phyloP scores from a whole-genome alignment of 2,329 filamentous ascomycete genomes.

The Aspergillus ibericus region DNA sequence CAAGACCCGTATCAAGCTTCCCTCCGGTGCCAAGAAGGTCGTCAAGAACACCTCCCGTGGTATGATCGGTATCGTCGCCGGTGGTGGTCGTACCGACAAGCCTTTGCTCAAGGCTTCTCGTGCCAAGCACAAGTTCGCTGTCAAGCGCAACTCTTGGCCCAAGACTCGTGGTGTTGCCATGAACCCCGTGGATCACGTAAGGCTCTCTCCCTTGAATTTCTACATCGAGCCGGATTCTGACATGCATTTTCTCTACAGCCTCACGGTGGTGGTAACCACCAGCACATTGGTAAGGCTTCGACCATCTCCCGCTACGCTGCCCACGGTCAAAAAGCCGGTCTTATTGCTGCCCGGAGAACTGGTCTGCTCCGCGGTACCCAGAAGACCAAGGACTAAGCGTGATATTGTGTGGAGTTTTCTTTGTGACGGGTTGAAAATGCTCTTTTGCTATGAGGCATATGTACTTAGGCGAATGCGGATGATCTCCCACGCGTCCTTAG shows the following conservation, averaged over 20 bases:
- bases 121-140: slow-evolving; percentile 99
- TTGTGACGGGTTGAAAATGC: slow-evolving; percentile 45
- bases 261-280: slow-evolving; percentile 99
- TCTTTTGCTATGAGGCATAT: slow-evolving; percentile 44
- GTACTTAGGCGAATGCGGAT: slow-evolving; percentile 44
- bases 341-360: slow-evolving; percentile 98
- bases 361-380: slow-evolving; percentile 99
- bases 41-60: slow-evolving; percentile 87
- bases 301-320: slow-evolving; percentile 98
- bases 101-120: slow-evolving; percentile 98
- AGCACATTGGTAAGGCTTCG: slow-evolving; percentile 99
- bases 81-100: slow-evolving; percentile 99
- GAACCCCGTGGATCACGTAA: slow-evolving; percentile 97
- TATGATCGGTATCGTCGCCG: slow-evolving; percentile 99
- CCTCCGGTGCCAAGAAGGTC: slow-evolving; percentile 98
- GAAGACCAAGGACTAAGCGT: slow-evolving; percentile 95
- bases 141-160: slow-evolving; percentile 99
- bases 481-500: slow-evolving; percentile 40
- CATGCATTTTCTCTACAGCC: slow-evolving; percentile 48
- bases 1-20: slow-evolving; percentile 99
- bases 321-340: slow-evolving; percentile 99
- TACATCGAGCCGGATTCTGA: slow-evolving; percentile 13
- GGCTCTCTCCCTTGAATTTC: slow-evolving; percentile 22
- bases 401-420: slow-evolving; percentile 59
- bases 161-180: slow-evolving; percentile 99